These are phyloP conservation scores for Scutellaria baicalensis DNA, from an alignment of 257 asterid species.

Conservation along the genomic window DNA sequence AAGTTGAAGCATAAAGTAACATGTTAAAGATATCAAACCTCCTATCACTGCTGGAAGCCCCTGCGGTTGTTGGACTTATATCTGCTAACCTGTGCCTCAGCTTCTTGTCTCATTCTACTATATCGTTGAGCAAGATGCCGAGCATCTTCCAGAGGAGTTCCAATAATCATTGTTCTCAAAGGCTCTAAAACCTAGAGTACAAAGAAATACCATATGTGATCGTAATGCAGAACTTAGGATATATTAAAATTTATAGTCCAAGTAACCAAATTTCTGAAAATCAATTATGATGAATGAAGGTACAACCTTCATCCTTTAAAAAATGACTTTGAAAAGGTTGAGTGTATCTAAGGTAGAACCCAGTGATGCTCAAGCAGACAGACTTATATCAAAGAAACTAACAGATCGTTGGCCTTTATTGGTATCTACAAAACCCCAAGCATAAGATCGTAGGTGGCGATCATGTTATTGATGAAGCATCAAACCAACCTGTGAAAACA, in stretches of 20 bases:
- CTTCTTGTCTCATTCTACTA: conserved; percentile 96
- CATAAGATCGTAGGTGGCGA: not conserved
- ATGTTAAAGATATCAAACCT: not conserved
- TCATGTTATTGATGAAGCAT: not conserved
- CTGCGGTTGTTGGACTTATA: not conserved
- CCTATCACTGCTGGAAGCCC: no score
- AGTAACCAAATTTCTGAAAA: not conserved
- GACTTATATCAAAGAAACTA: not conserved
- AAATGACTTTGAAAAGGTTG: not conserved
- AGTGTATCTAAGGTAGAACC: not conserved
- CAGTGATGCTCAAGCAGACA: conserved; percentile 7
- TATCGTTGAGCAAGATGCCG: conserved; percentile 99
- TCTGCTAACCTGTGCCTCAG: conserved; percentile 76
- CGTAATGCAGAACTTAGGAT: not conserved
- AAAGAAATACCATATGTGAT: not conserved
- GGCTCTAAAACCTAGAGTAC: conserved; percentile 80
- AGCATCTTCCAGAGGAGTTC: conserved; percentile 95
- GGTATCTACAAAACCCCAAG: not conserved
- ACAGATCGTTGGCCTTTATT: not conserved
- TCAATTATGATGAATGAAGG: conserved; percentile 1
- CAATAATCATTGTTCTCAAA: conserved; percentile 72
- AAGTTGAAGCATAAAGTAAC: conserved; percentile 2
- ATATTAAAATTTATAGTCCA: not conserved
- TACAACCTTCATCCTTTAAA: not conserved
- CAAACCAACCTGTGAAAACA: conserved; percentile 74